A percentile compares a stretch with the other conserved stretches of the same genome.
Conservation (phyloP, 352 stramenopile genomes). For the Thraustotheca clavata region DNA sequence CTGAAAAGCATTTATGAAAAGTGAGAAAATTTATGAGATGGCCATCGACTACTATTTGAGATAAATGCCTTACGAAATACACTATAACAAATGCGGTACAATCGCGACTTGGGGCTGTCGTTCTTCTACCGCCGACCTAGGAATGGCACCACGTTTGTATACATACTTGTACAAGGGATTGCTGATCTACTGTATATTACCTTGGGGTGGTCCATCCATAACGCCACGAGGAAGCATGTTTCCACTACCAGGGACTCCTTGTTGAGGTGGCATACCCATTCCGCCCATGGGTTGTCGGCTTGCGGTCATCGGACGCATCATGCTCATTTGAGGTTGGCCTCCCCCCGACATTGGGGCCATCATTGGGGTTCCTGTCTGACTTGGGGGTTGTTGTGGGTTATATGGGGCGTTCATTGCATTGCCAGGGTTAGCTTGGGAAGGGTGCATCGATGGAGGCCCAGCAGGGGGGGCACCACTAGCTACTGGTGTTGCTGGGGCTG, state of each 20-base stretch:
- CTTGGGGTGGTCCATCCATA: slow-evolving; percentile 18
- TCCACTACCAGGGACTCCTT: not conserved
- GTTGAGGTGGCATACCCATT: not conserved
- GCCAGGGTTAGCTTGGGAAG: not conserved
- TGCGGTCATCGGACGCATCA: not conserved
- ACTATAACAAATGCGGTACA: not conserved
- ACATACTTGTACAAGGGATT: not conserved
- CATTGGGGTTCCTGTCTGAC: not conserved
- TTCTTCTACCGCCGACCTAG: slow-evolving; percentile 14
- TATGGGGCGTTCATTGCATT: slow-evolving; percentile 19
- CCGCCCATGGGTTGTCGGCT: slow-evolving; percentile 9
- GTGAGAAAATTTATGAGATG: no score
- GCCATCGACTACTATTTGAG: no score
- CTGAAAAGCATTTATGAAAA: slow-evolving; percentile 2
- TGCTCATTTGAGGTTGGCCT: slow-evolving; percentile 1
- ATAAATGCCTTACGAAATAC: slow-evolving; percentile 8
- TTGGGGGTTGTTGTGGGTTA: slow-evolving; percentile 11
- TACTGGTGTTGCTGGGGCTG: not conserved
- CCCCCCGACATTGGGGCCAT: slow-evolving; percentile 13
- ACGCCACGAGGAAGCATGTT: slow-evolving; percentile 5
- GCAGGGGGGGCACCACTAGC: not conserved
- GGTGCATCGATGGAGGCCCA: not conserved
- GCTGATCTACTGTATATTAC: not conserved
- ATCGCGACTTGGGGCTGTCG: not conserved
- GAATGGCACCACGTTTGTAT: not conserved